Base-by-base conservation (phyloP, 2,329 filamentous ascomycete genomes). In the Emergomyces africanus region DNA sequence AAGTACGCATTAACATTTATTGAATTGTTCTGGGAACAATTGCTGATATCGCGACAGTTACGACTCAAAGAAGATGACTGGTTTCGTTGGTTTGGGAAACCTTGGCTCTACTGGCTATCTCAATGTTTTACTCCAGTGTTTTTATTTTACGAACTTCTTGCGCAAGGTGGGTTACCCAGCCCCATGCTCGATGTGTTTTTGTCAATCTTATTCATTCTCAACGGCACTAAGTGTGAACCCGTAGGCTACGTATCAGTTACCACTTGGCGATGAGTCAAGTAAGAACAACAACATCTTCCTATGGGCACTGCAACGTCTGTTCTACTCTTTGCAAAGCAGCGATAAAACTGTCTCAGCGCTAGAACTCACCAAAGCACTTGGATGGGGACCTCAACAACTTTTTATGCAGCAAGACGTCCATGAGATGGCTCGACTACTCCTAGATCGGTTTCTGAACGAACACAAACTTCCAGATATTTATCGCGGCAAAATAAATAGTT, bases 11-110 rank as follows among this genome's bases (percentile, higher is more conserved):
- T 41, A 18, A 10, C 35, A 9, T 41, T 20, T 55, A 20, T 28
- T 9, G n/a, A 30, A 4, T 18, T 10, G 18, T 35, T 9, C n/a
- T n/a, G n/a, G 30, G 39, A 20, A 18, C 18, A 30, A 20, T 49
- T 20, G 5, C 62, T 66, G 48, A 66, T 33, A 57, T 18, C 62
- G 62, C 58, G 59, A 66, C 46, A 73, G 72, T 74, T 96, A 96
- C 72, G 89, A 95, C 70, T 95, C 90, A n/a, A 96, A 95, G 76
- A 92, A 90, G 70, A 89, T 94, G 74, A 96, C 90, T 0, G 90
- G 90, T 60, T 95, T 88, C 74, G 90, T 95, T 55, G 90, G 90
- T 1, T 77, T 96, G 56, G 90, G 91, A 74, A 96, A 96, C 69
- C 90, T 95, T 73, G 90, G 90, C 63, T 90, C 90, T 57, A 89